phyloP scores from a whole-genome alignment of 371 early-diverging fungal species.

The Circinella minor region DNA sequence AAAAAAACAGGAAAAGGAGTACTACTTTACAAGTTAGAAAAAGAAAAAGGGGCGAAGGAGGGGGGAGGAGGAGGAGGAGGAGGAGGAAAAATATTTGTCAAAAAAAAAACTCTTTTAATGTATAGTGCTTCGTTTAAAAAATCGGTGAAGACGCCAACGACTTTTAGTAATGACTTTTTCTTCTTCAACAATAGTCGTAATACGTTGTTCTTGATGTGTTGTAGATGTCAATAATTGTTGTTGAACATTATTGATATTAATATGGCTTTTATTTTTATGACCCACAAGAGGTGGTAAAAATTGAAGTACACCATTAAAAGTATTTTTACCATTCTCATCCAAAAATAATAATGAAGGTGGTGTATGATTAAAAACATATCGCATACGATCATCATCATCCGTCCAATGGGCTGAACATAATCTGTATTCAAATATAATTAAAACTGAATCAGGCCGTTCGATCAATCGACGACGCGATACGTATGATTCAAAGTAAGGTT shows the following conservation, averaged over 20 bases:
- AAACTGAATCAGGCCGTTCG: slow-evolving; percentile 49
- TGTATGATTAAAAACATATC: slow-evolving; percentile 30
- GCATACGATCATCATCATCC: slow-evolving; percentile 62
- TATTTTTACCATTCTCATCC: too few relatives aligned
- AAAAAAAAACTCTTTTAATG: neutral
- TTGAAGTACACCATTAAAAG: neutral
- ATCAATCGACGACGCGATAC: slow-evolving; percentile 66
- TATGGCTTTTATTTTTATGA: neutral
- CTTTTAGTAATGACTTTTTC: neutral
- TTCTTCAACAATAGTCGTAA: neutral
- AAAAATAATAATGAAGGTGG: neutral
- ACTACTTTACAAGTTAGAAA: neutral
- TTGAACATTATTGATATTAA: neutral
- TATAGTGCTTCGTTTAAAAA: neutral
- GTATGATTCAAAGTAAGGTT: slow-evolving; percentile 79
- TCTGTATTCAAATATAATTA: slow-evolving; percentile 70
- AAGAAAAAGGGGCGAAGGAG: too few relatives aligned
- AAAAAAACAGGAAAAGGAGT: neutral
- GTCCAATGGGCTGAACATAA: slow-evolving; percentile 83
- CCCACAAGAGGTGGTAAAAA: slow-evolving; percentile 7
- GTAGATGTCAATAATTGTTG: neutral
- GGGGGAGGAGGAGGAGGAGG: too few relatives aligned
- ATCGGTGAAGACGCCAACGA: slow-evolving; percentile 1
- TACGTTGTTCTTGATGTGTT: neutral
- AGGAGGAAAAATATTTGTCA: too few relatives aligned